Conservation (phyloP, 306 rosid genomes). For the Rosa lucieae region DNA sequence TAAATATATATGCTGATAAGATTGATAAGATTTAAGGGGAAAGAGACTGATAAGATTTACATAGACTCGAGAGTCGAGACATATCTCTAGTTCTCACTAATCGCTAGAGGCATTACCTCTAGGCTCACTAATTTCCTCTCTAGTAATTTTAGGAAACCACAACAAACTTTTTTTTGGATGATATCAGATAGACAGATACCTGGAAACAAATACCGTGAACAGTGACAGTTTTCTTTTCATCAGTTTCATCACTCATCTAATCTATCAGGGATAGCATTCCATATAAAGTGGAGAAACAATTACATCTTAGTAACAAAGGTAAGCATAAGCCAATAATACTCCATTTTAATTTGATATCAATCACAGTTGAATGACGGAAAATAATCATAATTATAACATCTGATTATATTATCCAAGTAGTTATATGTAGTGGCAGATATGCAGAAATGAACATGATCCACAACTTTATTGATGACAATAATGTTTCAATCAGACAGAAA, state of each 20-base stretch:
- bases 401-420: background rate
- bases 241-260: background rate
- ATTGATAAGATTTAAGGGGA: no score
- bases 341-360: background rate
- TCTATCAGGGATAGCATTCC: background rate
- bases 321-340: background rate
- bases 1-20: no score
- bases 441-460: background rate
- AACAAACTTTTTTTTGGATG: background rate
- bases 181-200: background rate
- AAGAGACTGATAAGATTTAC: background rate
- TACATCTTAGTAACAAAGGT: no score
- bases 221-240: no score
- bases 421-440: background rate
- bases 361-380: background rate
- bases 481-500: conserved; percentile 8
- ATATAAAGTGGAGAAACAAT: background rate
- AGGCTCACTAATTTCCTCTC: background rate
- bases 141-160: background rate
- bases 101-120: background rate
- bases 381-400: background rate
- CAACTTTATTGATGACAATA: conserved; percentile 15
- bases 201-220: background rate
- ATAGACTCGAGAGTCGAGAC: no score
- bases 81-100: background rate